Evolutionary conservation across 139 green algal species (phyloP).

Genomic region (Micractinium conductrix): DNA sequence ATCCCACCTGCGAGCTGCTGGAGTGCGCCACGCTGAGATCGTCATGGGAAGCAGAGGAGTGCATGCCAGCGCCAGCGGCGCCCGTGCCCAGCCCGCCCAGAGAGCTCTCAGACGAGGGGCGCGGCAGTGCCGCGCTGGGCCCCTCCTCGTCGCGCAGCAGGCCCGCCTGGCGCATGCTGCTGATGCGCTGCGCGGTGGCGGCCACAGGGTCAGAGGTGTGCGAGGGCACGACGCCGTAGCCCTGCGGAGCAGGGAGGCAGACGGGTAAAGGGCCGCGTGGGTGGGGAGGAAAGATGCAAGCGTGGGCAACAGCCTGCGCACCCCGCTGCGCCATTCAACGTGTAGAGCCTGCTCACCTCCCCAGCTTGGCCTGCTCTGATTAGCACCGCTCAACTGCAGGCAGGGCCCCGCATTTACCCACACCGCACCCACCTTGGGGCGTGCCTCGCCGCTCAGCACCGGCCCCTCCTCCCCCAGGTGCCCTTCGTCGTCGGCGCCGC

Average conservation of each 20-base stretch:
- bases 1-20: background rate
- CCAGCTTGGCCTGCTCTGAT: no score
- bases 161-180: conserved; percentile 13
- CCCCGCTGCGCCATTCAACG: no score
- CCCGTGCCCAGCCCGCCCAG: background rate
- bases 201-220: background rate
- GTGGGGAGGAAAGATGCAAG: no score
- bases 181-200: conserved; percentile 22
- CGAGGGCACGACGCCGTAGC: background rate
- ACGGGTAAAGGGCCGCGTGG: background rate
- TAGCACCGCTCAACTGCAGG: no score
- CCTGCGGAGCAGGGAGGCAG: background rate
- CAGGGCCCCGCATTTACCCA: no score
- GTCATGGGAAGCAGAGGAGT: background rate
- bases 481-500: background rate
- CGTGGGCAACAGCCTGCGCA: no score
- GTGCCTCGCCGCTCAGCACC: background rate
- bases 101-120: background rate
- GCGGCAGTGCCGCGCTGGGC: background rate
- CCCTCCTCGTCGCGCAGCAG: background rate
- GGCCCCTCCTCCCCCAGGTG: background rate
- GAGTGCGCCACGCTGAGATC: background rate
- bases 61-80: background rate
- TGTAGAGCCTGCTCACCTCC: no score
- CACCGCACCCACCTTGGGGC: background rate